Conservation (phyloP, 2,329 filamentous ascomycete species). For the Fusarium newnesense region DNA sequence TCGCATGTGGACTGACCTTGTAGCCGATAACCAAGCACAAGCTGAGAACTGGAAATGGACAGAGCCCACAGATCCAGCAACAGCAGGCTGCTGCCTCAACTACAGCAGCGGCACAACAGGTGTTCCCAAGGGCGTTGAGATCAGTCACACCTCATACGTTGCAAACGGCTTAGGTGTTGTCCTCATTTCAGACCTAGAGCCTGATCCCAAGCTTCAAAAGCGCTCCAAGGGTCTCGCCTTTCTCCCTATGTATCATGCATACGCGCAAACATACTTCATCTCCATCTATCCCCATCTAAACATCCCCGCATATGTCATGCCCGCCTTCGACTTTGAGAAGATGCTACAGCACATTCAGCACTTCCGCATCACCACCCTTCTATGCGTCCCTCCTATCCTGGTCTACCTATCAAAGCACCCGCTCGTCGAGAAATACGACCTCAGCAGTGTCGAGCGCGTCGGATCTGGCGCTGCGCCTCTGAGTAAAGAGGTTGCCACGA, state of each 20-base stretch:
- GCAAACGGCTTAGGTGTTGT: conserved; percentile 74
- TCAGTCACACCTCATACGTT: conserved; percentile 79
- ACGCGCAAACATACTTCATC: conserved; percentile 76
- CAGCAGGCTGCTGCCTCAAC: conserved; percentile 75
- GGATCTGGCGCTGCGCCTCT: conserved; percentile 77
- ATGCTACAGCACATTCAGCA: conserved; percentile 75
- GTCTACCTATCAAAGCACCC: conserved; percentile 78
- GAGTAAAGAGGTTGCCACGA: conserved; percentile 56
- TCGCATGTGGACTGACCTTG: conserved; percentile 70
- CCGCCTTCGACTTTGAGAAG: conserved; percentile 77
- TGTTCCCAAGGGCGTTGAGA: conserved; percentile 83
- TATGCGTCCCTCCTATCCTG: conserved; percentile 79
- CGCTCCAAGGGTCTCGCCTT: conserved; percentile 66
- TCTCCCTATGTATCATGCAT: conserved; percentile 80
- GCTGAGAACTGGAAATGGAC: conserved; percentile 69
- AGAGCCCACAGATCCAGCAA: conserved; percentile 59
- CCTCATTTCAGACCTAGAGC: conserved; percentile 51
- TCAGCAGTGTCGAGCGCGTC: conserved; percentile 70
- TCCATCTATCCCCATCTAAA: conserved; percentile 64
- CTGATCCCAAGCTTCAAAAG: conserved; percentile 55
- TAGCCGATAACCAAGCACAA: conserved; percentile 56
- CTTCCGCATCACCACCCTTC: conserved; percentile 73
- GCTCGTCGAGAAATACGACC: conserved; percentile 71
- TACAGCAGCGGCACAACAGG: conserved; percentile 84
- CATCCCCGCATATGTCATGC: conserved; percentile 80